Evolutionary conservation across 208 protist species (phyloP), one percentile per base, ranked within the genome.

Genomic region (Tetramitus jugosus): DNA sequence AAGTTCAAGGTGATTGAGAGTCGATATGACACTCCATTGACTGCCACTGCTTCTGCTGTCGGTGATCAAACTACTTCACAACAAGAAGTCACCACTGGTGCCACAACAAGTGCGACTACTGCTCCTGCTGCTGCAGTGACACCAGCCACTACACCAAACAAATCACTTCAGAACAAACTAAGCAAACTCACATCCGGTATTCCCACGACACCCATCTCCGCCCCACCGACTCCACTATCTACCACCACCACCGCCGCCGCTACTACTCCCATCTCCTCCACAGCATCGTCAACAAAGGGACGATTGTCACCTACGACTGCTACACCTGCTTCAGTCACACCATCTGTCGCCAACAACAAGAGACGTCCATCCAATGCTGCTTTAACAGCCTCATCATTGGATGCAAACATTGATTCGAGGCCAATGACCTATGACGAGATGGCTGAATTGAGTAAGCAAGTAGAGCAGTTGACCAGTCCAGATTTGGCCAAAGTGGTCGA

Each of bases 341-440:
- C 3, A 62, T 35, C 56, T 37, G 35, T 29, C 13, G 6, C 20
- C 35, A 33, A 17, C 8, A 29, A 8, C 31, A 29, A 17, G n/a
- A 29, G 13, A 4, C 10, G n/a, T 1, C n/a, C n/a, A n/a, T n/a
- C n/a, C n/a, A n/a, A n/a, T n/a, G n/a, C n/a, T n/a, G 13, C 10
- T 31, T 1, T 7, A 35, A 35, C 56, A 62, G 26, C 56, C 0
- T 8, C 56, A 33, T 33, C 56, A 10, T n/a, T n/a, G n/a, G n/a
- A n/a, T n/a, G n/a, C n/a, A n/a, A n/a, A n/a, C n/a, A 60, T 40
- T 29, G 40, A 77, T 7, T 31, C 76, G 1, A 40, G 31, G 10
- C 6, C 53, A 35, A 79, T 79, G 76, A 29, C 76, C 10, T 79
- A 45, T 67, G 62, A 79, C 2, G 39, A 79, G 6, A 79, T 76